Evolutionary conservation across 768 basidiomycete species (phyloP).

Genomic region (Lentinula detonsa): DNA sequence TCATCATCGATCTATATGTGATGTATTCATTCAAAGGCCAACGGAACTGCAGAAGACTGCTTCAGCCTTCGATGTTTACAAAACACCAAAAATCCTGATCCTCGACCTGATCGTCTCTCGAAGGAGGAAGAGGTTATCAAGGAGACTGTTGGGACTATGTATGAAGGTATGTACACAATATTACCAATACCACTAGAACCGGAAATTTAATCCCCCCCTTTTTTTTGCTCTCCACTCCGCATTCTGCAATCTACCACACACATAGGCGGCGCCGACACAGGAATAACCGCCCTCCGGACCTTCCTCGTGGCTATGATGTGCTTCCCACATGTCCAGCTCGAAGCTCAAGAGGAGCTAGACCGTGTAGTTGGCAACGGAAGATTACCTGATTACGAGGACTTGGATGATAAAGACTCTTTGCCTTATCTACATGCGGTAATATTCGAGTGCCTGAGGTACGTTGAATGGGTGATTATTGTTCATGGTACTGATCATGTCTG

Average conservation of each 20-base stretch:
- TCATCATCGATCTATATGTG: neutral
- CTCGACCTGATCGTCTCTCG: neutral
- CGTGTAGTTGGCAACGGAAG: neutral
- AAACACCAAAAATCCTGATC: neutral
- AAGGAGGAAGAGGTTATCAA: constrained; percentile 5
- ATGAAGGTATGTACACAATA: neutral
- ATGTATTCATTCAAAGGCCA: neutral
- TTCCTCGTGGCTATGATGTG: constrained; percentile 1
- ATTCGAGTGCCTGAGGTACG: neutral
- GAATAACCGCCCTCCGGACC: neutral
- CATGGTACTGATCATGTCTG: neutral
- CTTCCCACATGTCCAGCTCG: neutral
- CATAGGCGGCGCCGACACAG: neutral
- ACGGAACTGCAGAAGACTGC: neutral
- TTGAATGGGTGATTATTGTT: neutral
- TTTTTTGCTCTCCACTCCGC: no score
- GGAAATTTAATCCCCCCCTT: no score
- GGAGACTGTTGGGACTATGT: constrained; percentile 1
- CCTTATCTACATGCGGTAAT: neutral
- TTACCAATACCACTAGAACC: no score
- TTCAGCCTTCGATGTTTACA: neutral
- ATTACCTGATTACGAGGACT: neutral
- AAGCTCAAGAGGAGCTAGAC: neutral
- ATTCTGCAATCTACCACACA: neutral
- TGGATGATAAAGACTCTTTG: neutral